Evolutionary conservation across 2,329 filamentous ascomycete genomes (phyloP).

Genomic region (Stagonosporopsis chrysanthemi): DNA sequence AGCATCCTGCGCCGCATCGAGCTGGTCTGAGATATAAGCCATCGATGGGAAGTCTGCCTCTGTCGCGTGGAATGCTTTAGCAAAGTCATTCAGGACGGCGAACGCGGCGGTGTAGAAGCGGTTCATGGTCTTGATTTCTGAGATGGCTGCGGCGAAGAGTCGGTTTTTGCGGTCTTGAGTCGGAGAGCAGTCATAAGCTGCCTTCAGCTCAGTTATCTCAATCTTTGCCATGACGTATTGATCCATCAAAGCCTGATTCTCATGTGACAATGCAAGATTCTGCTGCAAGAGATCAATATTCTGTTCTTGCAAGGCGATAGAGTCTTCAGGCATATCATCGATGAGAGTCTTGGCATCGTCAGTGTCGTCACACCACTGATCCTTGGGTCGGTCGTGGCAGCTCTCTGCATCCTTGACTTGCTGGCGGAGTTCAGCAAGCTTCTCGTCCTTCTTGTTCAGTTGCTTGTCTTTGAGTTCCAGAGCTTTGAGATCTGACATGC

Average conservation of each 20-base stretch:
- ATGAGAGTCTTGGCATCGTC: neutral
- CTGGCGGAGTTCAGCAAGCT: neutral
- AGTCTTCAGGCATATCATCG: neutral
- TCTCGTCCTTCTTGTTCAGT: slow-evolving; percentile 2
- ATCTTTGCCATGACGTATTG: neutral
- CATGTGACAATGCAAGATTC: neutral
- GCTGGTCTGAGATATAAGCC: neutral
- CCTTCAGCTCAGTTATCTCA: neutral
- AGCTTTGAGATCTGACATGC: neutral
- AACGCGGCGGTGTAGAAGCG: slow-evolving; percentile 4
- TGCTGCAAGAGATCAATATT: neutral
- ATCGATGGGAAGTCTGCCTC: neutral
- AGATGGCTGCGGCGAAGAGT: slow-evolving; percentile 1
- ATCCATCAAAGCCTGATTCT: slow-evolving; percentile 2
- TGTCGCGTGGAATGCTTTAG: neutral
- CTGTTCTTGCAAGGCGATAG: neutral
- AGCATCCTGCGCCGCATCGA: slow-evolving; percentile 5
- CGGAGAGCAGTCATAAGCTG: neutral
- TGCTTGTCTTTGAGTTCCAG: slow-evolving; percentile 3
- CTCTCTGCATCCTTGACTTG: neutral
- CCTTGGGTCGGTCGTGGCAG: too few relatives aligned
- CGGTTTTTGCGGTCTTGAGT: neutral
- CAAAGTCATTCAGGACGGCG: neutral
- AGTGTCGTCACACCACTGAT: neutral
- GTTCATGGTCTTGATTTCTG: slow-evolving; percentile 10